phyloP scores from a whole-genome alignment of 2,329 filamentous ascomycete genomes.

The Neonectria magnoliae region DNA sequence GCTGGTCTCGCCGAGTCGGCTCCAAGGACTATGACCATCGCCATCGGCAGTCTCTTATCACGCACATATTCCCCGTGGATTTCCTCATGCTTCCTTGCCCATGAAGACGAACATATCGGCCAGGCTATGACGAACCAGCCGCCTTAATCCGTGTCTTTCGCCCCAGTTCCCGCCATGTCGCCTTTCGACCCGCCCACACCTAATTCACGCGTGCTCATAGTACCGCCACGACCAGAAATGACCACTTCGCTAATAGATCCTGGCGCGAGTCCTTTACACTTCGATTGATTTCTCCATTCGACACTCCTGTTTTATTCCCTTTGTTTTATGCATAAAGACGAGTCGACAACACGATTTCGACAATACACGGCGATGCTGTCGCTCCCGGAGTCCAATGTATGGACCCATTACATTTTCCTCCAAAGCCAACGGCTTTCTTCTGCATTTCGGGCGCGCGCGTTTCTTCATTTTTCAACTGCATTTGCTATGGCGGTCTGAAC shows the following conservation, averaged over 20 bases:
- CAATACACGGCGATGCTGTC: conserved; percentile 33
- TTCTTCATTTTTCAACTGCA: conserved; percentile 34
- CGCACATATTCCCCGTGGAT: conserved; percentile 31
- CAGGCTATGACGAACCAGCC: conserved; percentile 23
- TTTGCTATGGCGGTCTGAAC: conserved; percentile 34
- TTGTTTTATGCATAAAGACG: conserved; percentile 40
- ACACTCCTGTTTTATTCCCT: conserved; percentile 25
- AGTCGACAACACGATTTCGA: conserved; percentile 28
- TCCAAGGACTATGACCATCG: conserved; percentile 35
- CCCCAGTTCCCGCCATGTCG: conserved; percentile 15
- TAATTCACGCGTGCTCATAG: conserved; percentile 41
- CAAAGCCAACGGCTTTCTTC: conserved; percentile 32
- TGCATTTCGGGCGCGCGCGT: conserved; percentile 38
- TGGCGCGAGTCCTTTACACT: conserved; percentile 37
- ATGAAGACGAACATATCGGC: conserved; percentile 25
- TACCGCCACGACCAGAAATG: conserved; percentile 42
- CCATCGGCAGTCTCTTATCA: conserved; percentile 22
- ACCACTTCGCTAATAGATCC: conserved; percentile 42
- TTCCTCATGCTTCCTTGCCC: conserved; percentile 21
- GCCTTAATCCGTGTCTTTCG: conserved; percentile 27
- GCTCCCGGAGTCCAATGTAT: conserved; percentile 31
- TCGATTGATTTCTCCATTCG: conserved; percentile 28
- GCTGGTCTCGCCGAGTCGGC: conserved; percentile 42
- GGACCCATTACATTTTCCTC: conserved; percentile 22
- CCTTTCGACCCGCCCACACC: conserved; percentile 24